These are phyloP conservation scores for Nyctanthes arbortristis DNA, from an alignment of 257 asterid genomes.

Conservation along the genomic window DNA sequence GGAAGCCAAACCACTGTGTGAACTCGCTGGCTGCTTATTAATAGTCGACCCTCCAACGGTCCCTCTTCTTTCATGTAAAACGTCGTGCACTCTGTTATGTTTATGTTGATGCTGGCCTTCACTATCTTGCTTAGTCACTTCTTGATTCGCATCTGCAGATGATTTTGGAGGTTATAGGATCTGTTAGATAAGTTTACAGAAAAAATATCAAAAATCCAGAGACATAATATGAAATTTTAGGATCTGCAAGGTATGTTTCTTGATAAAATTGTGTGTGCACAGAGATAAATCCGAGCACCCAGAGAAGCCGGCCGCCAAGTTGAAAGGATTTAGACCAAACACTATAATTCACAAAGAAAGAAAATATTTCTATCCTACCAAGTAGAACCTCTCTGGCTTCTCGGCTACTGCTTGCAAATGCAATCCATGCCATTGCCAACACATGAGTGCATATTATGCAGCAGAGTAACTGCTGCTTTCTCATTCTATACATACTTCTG, in stretches of 20 bases:
- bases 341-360: not conserved
- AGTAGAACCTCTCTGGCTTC: not conserved
- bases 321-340: not conserved
- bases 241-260: not conserved
- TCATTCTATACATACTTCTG: conserved; percentile 26
- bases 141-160: not conserved
- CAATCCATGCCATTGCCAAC: conserved; percentile 16
- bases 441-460: conserved; percentile 9
- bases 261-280: too few relatives aligned
- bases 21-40: conserved; percentile 2
- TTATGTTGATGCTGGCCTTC: not conserved
- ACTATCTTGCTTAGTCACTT: not conserved
- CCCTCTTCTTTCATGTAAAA: conserved; percentile 23
- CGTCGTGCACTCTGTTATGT: conserved; percentile 2
- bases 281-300: too few relatives aligned
- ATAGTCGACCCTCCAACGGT: conserved; percentile 26
- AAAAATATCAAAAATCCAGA: not conserved
- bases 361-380: not conserved
- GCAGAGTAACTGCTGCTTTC: conserved; percentile 21
- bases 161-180: not conserved
- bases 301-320: too few relatives aligned
- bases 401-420: not conserved
- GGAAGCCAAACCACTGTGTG: conserved; percentile 11
- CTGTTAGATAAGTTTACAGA: not conserved
- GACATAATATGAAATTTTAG: not conserved